Conservation (phyloP, 1,284 basidiomycete species). For the Pterulicium gracile region DNA sequence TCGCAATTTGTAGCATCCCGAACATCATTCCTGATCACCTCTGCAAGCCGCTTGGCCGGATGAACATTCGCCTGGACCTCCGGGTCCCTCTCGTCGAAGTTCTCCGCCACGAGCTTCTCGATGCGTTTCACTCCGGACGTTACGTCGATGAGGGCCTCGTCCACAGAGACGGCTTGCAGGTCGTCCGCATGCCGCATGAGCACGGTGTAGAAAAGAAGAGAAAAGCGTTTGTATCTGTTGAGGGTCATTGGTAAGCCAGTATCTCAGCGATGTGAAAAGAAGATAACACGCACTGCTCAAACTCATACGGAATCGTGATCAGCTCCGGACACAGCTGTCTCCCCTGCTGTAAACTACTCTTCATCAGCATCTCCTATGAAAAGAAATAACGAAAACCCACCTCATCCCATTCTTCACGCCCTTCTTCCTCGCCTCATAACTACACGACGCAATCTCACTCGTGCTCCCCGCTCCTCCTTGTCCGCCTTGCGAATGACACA, state of each 20-base stretch:
- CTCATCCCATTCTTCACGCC: conserved; percentile 95
- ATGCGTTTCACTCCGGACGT: conserved; percentile 47
- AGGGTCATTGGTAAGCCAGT: no score
- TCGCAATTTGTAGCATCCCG: conserved; percentile 14
- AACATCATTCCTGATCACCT: not conserved
- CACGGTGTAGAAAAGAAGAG: conserved; percentile 85
- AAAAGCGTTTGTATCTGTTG: conserved; percentile 71
- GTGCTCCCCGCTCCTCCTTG: conserved; percentile 48
- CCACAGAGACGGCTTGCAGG: conserved; percentile 90
- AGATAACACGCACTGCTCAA: conserved; percentile 51
- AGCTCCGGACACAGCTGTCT: conserved; percentile 66
- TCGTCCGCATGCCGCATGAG: conserved; percentile 86
- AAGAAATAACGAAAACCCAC: conserved; percentile 23
- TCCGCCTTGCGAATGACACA: conserved; percentile 83
- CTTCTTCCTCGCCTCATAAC: conserved; percentile 84
- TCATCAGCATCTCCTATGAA: conserved; percentile 1
- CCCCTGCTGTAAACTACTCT: conserved; percentile 69
- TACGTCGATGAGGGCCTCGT: conserved; percentile 91
- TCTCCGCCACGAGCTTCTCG: not conserved
- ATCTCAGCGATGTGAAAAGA: no score
- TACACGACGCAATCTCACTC: conserved; percentile 90
- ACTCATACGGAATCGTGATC: conserved; percentile 86
- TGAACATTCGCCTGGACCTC: not conserved
- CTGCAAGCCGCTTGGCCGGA: not conserved
- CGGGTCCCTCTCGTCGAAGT: not conserved